These are phyloP conservation scores for Thuja plicata DNA, from an alignment of 83 land plant genomes.

Conservation along the genomic window DNA sequence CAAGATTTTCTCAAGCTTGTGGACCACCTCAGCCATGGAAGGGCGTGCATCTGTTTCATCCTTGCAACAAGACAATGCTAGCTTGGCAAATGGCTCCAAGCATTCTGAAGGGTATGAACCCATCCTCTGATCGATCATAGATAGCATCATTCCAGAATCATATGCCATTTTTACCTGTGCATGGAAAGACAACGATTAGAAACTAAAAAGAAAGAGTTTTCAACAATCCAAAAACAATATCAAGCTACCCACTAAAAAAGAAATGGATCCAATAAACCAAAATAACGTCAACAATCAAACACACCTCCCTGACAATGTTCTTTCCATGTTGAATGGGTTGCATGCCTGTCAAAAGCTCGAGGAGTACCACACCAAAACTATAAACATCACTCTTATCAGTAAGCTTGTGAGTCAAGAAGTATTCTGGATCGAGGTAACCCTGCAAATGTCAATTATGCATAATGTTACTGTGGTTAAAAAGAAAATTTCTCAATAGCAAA, in stretches of 20 bases:
- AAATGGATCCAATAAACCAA: background rate
- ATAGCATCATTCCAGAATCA: slow-evolving; percentile 43
- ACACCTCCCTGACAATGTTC: slow-evolving; percentile 63
- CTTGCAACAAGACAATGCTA: slow-evolving; percentile 63
- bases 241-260: background rate
- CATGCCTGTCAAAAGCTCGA: slow-evolving; percentile 71
- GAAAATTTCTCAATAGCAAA: background rate
- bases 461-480: background rate
- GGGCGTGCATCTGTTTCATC: slow-evolving; percentile 60
- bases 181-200: background rate
- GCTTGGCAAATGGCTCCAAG: slow-evolving; percentile 44
- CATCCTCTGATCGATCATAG: slow-evolving; percentile 47
- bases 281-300: background rate
- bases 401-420: slow-evolving; percentile 62
- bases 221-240: background rate
- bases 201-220: background rate
- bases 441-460: slow-evolving; percentile 11
- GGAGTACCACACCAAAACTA: slow-evolving; percentile 73
- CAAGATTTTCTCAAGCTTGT: slow-evolving; percentile 55
- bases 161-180: slow-evolving; percentile 57
- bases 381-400: slow-evolving; percentile 85
- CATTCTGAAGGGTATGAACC: slow-evolving; percentile 66
- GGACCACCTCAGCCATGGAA: slow-evolving; percentile 64
- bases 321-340: slow-evolving; percentile 70
- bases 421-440: slow-evolving; percentile 84